phyloP scores from a whole-genome alignment of 768 basidiomycete genomes.

The Crassisporium funariophilum region DNA sequence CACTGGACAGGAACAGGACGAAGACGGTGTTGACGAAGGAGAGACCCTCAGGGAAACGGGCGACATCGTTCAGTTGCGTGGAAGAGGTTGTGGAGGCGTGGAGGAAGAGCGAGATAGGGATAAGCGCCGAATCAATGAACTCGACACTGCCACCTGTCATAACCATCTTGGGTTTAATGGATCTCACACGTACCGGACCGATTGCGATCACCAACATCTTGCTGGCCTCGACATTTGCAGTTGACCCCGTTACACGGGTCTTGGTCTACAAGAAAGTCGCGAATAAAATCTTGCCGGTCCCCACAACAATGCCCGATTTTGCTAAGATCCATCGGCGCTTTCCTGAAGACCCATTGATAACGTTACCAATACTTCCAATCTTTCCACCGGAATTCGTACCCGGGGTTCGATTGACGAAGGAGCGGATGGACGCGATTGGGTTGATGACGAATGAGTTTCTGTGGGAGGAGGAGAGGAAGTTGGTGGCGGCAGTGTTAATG shows the following conservation, averaged over 20 bases:
- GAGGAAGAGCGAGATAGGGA: background rate
- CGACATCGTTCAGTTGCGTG: background rate
- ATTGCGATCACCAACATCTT: background rate
- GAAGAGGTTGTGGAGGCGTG: background rate
- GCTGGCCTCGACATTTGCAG: background rate
- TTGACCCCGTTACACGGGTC: background rate
- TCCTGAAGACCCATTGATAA: conserved; percentile 8
- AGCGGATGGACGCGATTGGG: conserved; percentile 17
- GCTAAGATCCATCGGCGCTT: conserved; percentile 12
- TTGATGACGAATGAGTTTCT: conserved; percentile 29
- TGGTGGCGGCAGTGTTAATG: conserved; percentile 35
- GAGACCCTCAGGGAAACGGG: background rate
- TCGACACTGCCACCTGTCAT: background rate
- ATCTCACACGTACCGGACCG: background rate
- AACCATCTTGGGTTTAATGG: background rate
- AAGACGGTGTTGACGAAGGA: background rate
- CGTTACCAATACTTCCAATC: conserved; percentile 4
- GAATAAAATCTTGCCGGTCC: conserved; percentile 2
- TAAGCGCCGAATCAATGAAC: background rate
- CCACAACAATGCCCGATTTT: conserved; percentile 6
- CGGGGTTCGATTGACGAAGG: conserved; percentile 20
- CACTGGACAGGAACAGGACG: background rate
- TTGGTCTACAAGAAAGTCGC: conserved; percentile 10
- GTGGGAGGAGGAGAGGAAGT: conserved; percentile 28
- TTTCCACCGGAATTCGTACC: conserved; percentile 14